These are phyloP conservation scores for Beauveria medogensis DNA, from an alignment of 2,329 filamentous ascomycete genomes.

Conservation along the genomic window DNA sequence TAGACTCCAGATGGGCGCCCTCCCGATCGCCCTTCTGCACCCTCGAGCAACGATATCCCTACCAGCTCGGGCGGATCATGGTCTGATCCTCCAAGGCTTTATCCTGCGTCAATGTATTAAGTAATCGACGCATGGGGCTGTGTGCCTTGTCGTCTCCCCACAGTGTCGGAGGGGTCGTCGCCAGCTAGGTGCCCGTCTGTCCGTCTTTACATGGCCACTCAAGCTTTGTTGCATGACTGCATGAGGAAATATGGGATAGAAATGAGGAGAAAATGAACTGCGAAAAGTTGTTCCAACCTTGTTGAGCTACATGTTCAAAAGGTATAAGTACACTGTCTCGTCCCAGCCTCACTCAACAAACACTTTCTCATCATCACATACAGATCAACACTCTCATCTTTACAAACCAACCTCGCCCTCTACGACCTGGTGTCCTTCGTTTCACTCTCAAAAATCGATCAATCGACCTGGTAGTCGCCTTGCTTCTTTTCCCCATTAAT, in stretches of 20 bases:
- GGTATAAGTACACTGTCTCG: not conserved
- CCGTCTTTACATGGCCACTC: too few relatives aligned
- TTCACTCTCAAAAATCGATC: not conserved
- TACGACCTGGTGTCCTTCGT: constrained; percentile 6
- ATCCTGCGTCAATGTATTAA: too few relatives aligned
- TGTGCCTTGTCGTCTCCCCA: too few relatives aligned
- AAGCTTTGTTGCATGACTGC: not conserved
- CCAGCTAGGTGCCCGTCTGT: too few relatives aligned
- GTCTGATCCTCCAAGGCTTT: not conserved
- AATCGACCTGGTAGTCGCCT: constrained; percentile 4
- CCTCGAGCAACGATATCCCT: not conserved
- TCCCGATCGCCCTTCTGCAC: not conserved
- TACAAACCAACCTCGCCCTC: not conserved
- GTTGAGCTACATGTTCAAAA: not conserved
- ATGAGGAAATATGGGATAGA: not conserved
- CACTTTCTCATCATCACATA: not conserved
- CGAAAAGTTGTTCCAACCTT: not conserved
- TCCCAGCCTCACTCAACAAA: not conserved
- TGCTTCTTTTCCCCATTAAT: not conserved
- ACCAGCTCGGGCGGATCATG: not conserved
- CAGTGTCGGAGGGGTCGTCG: too few relatives aligned
- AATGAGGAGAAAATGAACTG: too few relatives aligned
- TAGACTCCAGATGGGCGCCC: not conserved
- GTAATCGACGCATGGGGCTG: too few relatives aligned
- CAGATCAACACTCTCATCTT: not conserved